Percentiles rank a stretch among this genome's conserved stretches.
Conservation (phyloP, 345 rosid species). For the Orychophragmus violaceus region DNA sequence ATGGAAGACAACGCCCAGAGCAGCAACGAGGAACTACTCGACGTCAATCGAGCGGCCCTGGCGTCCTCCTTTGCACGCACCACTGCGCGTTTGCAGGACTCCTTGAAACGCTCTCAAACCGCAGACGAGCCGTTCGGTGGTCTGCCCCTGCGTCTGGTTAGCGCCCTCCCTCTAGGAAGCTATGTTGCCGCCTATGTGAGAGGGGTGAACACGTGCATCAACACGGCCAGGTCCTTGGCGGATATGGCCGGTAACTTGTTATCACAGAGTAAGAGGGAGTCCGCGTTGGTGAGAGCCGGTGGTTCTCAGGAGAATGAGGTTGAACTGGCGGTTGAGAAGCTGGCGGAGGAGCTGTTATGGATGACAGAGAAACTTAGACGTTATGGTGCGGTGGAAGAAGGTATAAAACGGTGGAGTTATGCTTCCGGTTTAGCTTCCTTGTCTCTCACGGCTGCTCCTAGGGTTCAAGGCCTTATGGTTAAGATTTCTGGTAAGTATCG, state of each 20-base stretch:
- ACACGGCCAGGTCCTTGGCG: conserved; percentile 32
- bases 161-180: conserved; percentile 50
- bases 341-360: conserved; percentile 71
- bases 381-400: conserved; percentile 54
- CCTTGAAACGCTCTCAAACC: conserved; percentile 31
- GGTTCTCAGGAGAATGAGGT: conserved; percentile 27
- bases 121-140: conserved; percentile 18
- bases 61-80: conserved; percentile 56
- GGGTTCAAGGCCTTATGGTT: conserved; percentile 61
- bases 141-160: conserved; percentile 40
- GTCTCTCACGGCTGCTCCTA: conserved; percentile 49
- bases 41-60: conserved; percentile 52
- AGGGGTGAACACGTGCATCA: conserved; percentile 39
- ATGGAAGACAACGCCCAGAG: conserved; percentile 61
- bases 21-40: conserved; percentile 40
- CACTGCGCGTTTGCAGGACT: conserved; percentile 39
- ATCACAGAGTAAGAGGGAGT: conserved; percentile 19
- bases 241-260: conserved; percentile 25
- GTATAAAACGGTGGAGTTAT: conserved; percentile 62
- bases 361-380: conserved; percentile 47
- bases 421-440: conserved; percentile 59
- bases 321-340: conserved; percentile 54
- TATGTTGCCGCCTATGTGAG: conserved; percentile 42
- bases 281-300: neutral
- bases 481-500: conserved; percentile 50